Base-by-base conservation (phyloP, 805 yeast species). In the Alloascoidea hylecoeti region DNA sequence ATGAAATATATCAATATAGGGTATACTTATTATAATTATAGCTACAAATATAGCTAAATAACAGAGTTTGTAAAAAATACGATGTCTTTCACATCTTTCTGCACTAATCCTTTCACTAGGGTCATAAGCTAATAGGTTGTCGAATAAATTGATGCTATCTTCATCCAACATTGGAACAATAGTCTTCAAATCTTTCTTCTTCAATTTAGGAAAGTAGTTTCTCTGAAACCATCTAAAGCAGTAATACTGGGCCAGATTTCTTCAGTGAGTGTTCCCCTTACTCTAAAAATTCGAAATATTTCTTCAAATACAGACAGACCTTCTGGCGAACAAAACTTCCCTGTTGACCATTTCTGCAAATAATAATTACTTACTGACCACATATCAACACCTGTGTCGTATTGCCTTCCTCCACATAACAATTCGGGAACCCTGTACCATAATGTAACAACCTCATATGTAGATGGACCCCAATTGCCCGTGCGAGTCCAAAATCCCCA, bases 341-440 rank as follows among this genome's bases (percentile, higher is more conserved):
- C 98, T 95, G n/a, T 95, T 83, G 52, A 92, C 80, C 97, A 92
- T 89, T 54, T 92, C 98, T 2, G 96, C 97, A 56, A 92, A 72
- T 39, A 92, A 92, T 60, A 98, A 92, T n/a, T n/a, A n/a, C 98
- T 98, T 13, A 95, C 94, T 14, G 96, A 85, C 98, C 98, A 92
- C 62, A 92, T 84, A 56, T 92, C 98, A 43, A 92, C 94, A 5
- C 96, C 86, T 0, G 98, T 92, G 35, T 95, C 82, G 59, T 92
- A 92, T 40, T 94, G 88, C 49, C 96, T 75, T 2, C 95, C 85
- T 2, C 98, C 98, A 52, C 92, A 68, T 38, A 92, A 64, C 18
- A 92, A 97, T 54, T 89, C 98, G 0, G 98, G 98, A 0, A 97
- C 96, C 46, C 98, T 72, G 59, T 89, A 89, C 98, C 98, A 92